A percentile compares a stretch with the other conserved stretches of the same genome.
Conservation (phyloP, 192 early-diverging fungal genomes). For the Coemansia sp. region DNA sequence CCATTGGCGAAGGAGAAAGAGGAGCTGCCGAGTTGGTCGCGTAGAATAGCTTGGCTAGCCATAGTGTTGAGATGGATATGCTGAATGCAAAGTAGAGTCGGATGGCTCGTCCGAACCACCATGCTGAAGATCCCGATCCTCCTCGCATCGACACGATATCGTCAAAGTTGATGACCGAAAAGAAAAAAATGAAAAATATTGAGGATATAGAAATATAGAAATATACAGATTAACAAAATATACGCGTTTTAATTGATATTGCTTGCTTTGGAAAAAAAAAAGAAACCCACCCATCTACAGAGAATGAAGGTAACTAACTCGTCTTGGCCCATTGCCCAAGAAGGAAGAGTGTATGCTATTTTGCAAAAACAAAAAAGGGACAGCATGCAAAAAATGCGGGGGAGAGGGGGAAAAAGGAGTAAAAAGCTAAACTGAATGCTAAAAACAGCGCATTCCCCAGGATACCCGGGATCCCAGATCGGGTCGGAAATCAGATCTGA, state of each 20-base stretch:
- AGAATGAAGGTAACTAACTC: too few relatives aligned
- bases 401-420: too few relatives aligned
- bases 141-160: slow-evolving; percentile 16
- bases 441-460: too few relatives aligned
- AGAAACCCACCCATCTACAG: too few relatives aligned
- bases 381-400: too few relatives aligned
- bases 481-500: too few relatives aligned
- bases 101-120: slow-evolving; percentile 53
- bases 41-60: slow-evolving; percentile 32
- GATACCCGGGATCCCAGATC: too few relatives aligned
- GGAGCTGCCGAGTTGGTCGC: neutral
- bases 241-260: neutral
- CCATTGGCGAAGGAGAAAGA: neutral
- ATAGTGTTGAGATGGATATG: slow-evolving; percentile 26
- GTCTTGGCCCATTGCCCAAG: too few relatives aligned
- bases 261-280: too few relatives aligned
- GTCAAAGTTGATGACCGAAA: neutral
- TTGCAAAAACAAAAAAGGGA: too few relatives aligned
- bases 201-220: neutral
- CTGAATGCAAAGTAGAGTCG: slow-evolving; percentile 46
- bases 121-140: slow-evolving; percentile 25
- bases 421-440: too few relatives aligned
- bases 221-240: neutral
- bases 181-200: neutral
- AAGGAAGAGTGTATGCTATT: too few relatives aligned